Evolutionary conservation across 2,329 filamentous ascomycete species (phyloP).

Genomic region (Fusarium sp.): DNA sequence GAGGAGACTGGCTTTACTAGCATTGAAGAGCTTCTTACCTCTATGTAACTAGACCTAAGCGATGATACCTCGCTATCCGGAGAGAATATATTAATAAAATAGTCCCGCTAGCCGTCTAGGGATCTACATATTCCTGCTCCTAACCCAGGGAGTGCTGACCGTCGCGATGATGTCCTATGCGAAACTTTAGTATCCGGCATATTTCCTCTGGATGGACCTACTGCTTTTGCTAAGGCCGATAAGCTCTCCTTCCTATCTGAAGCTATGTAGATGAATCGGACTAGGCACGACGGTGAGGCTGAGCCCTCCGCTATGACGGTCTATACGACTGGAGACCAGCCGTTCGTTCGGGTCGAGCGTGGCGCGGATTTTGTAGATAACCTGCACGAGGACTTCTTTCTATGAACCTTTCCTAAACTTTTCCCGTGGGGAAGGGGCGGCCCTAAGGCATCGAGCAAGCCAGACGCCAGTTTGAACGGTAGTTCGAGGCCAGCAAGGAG

Average conservation of each 20-base stretch:
- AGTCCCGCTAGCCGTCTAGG: no score
- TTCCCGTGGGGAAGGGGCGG: slow-evolving; percentile 2
- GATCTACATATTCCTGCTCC: no score
- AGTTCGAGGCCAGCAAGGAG: no score
- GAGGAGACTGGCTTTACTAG: neutral
- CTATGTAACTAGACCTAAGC: no score
- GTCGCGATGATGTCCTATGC: neutral
- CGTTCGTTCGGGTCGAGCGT: neutral
- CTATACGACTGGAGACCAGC: neutral
- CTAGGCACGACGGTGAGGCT: neutral
- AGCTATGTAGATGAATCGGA: neutral
- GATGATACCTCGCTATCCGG: no score
- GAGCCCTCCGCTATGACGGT: neutral
- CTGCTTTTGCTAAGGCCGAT: neutral
- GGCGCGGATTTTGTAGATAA: neutral
- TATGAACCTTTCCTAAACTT: neutral
- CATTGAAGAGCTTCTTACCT: slow-evolving; percentile 3
- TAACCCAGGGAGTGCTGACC: neutral
- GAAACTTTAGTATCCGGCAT: neutral
- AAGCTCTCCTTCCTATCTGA: slow-evolving; percentile 1
- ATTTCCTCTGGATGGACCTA: slow-evolving; percentile 7
- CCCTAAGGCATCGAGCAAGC: neutral
- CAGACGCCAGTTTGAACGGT: no score
- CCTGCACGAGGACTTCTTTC: slow-evolving; percentile 4
- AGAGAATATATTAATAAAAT: no score